Base-by-base conservation (phyloP, 2,329 filamentous ascomycete genomes). In the Stemphylium vesicarium region DNA sequence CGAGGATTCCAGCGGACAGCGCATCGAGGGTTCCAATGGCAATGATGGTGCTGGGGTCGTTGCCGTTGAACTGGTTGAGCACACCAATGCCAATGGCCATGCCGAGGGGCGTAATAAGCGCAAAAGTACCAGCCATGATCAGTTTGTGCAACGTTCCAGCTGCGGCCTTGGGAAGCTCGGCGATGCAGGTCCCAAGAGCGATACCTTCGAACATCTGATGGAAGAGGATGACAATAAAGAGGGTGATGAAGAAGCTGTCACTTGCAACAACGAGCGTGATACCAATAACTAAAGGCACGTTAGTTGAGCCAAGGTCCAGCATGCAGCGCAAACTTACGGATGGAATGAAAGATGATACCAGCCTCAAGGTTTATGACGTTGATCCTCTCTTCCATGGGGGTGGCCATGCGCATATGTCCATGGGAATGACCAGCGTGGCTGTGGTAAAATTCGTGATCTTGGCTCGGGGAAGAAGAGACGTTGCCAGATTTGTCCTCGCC, bases 41-140 rank as follows among this genome's bases (percentile, higher is more conserved):
- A 38, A 92, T 75, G 36, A 92, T 79, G 0, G 89, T 92, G 1
- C 81, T 80, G 3, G 80, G 82, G 62, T 90, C 84, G 64, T 90
- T 91, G 4, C 88, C 89, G 64, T 93, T 92, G 76, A 92, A 92
- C 8, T 80, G 72, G 33, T 87, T 76, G 24, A 92, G 75, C 3
- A 90, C 88, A 2, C 88, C 88, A 31, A 92, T 86, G 0, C 90
- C 90, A 56, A 94, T 92, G 0, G 86, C 88, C 89, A 93, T 93
- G 10, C 90, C 90, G 26, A 91, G 78, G 0, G 90, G 90, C 0
- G 90, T 93, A 50, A 91, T 85, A 22, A 92, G 77, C 0, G 88
- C 84, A 64, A 92, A 93, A 0, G 82, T 80, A 1, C 74, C 62
- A 0, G 83, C 88, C 77, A 93, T 85, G 11, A 85, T 57, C 2